Conservation (phyloP, 2,329 filamentous ascomycete genomes). For the Epichloe scottii region DNA sequence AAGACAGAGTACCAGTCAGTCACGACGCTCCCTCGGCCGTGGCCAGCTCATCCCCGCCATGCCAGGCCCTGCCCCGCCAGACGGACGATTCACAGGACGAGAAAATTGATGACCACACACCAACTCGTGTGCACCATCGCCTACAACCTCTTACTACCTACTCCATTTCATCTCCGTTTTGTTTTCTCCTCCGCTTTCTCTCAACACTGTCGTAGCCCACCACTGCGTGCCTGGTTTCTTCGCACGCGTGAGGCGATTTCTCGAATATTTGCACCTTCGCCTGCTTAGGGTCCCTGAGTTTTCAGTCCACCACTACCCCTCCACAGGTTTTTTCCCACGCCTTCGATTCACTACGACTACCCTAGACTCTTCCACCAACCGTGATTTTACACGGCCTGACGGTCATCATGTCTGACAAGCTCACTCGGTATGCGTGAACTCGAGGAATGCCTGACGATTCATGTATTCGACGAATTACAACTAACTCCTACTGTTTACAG, state of each 20-base stretch:
- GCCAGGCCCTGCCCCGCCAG: constrained; percentile 7
- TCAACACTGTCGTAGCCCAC: background rate
- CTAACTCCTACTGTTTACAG: constrained; percentile 33
- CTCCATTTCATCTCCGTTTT: constrained; percentile 1
- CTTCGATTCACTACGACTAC: constrained; percentile 1
- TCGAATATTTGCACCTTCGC: background rate
- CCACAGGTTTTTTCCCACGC: background rate
- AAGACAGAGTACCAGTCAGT: too few species aligned
- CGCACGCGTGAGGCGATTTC: constrained; percentile 4
- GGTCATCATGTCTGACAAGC: constrained; percentile 79
- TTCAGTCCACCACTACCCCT: background rate
- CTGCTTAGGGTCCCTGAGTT: background rate
- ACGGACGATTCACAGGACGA: constrained; percentile 25
- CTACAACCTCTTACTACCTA: background rate
- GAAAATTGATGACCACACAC: constrained; percentile 28
- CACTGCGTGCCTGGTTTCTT: constrained; percentile 9
- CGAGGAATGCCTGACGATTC: background rate
- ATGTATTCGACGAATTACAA: background rate
- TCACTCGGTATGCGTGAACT: constrained; percentile 68
- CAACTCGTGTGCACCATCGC: background rate
- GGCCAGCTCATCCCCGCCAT: background rate
- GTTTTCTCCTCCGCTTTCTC: constrained; percentile 1
- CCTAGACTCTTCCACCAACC: constrained; percentile 1
- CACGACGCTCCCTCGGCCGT: background rate
- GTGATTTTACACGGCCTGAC: constrained; percentile 10